Base-by-base conservation (phyloP, 2,329 filamentous ascomycete genomes). In the Canariomyces notabilis region DNA sequence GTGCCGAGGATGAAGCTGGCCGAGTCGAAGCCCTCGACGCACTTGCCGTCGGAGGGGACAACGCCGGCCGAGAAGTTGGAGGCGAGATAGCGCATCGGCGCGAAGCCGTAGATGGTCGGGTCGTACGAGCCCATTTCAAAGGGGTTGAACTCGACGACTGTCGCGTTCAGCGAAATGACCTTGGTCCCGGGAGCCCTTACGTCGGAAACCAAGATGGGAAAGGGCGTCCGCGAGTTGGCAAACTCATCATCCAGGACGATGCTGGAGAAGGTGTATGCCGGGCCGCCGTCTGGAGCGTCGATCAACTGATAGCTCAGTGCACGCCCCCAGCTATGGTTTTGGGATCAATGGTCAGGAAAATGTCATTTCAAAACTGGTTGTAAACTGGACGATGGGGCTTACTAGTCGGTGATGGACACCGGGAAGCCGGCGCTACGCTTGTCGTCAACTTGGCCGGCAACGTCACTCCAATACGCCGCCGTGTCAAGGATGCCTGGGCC, bases 271-370 rank as follows among this genome's bases (percentile, higher is more conserved):
- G 89, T 95, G 59, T 85, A 89, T 12, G 72, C 74, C 12, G 84
- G 80, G 0, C 87, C 89, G 32, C 89, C 90, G 50, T 86, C 68
- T 1, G 74, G 75, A 5, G 79, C 85, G 61, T 91, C 86, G 61
- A 95, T 77, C 38, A 95, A 76, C 67, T 95, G 89, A 66, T 85
- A 94, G 1, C 83, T 83, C n/a, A 95, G 74, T 37, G 87, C 87
- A 48, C 89, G 84, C 21, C 87, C 87, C 85, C 89, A 95, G 64
- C 49, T 51, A 20, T 11, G 16, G 12, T 19, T 36, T 5, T 5
- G n/a, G 22, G 8, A 9, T 35, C 21, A 29, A 6, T 8, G 26
- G 26, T 29, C 29, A 22, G 3, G 22, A 6, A 14, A 16, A 23
- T 9, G 6, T 12, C 1, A 35, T 32, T 6, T 21, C 1, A 6